Base-by-base conservation (phyloP, 768 basidiomycete species). In the Trametes gibbosa region DNA sequence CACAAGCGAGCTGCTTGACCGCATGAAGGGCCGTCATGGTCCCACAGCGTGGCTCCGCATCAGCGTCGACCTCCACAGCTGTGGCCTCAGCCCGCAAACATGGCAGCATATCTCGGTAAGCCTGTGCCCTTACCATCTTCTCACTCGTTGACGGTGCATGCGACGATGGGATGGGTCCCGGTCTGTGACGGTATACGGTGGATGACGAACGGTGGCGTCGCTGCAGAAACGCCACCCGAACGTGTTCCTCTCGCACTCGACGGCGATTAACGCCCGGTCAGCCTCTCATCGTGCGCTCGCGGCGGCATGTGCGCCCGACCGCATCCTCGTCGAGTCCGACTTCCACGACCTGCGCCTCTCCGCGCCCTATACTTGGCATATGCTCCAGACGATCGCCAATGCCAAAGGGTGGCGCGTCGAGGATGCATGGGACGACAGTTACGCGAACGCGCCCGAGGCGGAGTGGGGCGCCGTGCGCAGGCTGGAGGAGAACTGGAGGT, bases 11-110 rank as follows among this genome's bases (percentile, higher is more conserved):
- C 71, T 93, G 34, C 70, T 98, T 23, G 73, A 75, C 27, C 76
- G 76, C 43, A 83, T 93, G 79, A 73, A 79, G 50, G 71, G 77
- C 62, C 82, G 79, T 67, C 78, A 89, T 55, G 82, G 84, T 5
- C 70, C 75, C 8, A 73, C 4, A 10, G 29, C 71, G 23, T 95
- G 89, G 81, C 72, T 75, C 49, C 69, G 68, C 19, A 85, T 97
- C 68, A 95, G 86, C 66, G 73, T 98, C 47, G 94, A 96, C 69
- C 71, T 99, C 65, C 96, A 99, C 71, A 92, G 89, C 46, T 98
- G 93, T 68, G 91, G 92, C 0, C 74, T 95, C 63, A 92, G 89
- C 60, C 77, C 85, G 7, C 83, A 95, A 68, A 84, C 81, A 37
- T 91, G 90, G 85, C 74, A 72, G 55, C 79, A 80, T 48, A 80